Conservation (phyloP, 257 asterid species). For the Solanum tarijense region DNA sequence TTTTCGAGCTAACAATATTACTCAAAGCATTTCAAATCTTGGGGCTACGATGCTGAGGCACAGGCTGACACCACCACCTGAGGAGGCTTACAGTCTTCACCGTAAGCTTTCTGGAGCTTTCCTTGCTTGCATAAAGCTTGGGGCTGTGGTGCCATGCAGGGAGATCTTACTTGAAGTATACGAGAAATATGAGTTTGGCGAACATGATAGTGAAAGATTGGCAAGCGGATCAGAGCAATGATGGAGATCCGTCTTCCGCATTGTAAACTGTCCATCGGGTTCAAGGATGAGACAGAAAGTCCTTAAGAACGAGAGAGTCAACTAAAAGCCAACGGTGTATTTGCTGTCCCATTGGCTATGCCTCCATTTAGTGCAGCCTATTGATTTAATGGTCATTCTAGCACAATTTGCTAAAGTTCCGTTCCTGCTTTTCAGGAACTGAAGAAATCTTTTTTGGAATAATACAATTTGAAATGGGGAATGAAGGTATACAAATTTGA, state of each 20-base stretch:
- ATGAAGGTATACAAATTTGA: neutral
- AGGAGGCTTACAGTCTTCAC: slow-evolving; percentile 95
- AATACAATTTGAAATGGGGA: neutral
- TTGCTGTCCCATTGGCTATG: neutral
- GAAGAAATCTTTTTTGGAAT: neutral
- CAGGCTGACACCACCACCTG: slow-evolving; percentile 90
- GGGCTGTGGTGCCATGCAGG: slow-evolving; percentile 88
- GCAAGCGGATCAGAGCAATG: slow-evolving; percentile 9
- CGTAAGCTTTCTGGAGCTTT: slow-evolving; percentile 94
- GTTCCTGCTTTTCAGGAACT: neutral
- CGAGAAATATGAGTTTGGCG: slow-evolving; percentile 41
- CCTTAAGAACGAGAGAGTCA: neutral
- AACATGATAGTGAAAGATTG: slow-evolving; percentile 9
- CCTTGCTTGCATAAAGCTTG: slow-evolving; percentile 94
- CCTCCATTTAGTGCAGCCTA: neutral
- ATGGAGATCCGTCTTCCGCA: neutral
- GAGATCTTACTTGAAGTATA: slow-evolving; percentile 57
- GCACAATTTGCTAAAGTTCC: neutral
- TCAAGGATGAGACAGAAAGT: neutral
- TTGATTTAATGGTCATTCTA: neutral
- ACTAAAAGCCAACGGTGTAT: neutral
- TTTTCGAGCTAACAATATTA: slow-evolving; percentile 67
- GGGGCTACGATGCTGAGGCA: slow-evolving; percentile 94
- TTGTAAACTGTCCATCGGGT: neutral
- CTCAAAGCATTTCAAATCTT: slow-evolving; percentile 68